These are phyloP conservation scores for Macroventuria anomochaeta DNA, from an alignment of 2,329 filamentous ascomycete species.

Conservation along the genomic window DNA sequence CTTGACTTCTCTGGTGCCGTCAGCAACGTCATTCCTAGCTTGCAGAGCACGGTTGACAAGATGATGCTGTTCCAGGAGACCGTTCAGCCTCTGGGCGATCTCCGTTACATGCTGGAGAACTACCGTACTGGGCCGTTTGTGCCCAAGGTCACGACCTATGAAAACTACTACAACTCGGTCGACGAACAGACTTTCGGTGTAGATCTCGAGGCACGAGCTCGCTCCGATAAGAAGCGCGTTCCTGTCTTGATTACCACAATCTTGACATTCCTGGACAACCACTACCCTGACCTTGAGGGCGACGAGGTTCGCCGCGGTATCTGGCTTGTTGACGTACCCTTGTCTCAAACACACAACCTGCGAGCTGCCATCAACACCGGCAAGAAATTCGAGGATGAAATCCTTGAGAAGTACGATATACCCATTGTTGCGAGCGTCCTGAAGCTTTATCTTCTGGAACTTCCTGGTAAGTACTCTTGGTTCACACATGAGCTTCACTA, in stretches of 20 bases:
- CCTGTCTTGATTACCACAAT: constrained; percentile 91
- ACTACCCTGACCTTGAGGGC: constrained; percentile 96
- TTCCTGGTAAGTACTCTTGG: constrained; percentile 72
- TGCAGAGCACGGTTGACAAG: constrained; percentile 95
- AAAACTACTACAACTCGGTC: constrained; percentile 98
- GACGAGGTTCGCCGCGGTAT: constrained; percentile 91
- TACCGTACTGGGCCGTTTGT: constrained; percentile 94
- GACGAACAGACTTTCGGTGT: constrained; percentile 98
- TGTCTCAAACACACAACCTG: constrained; percentile 83
- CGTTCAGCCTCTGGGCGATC: constrained; percentile 87
- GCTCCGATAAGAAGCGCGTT: constrained; percentile 94
- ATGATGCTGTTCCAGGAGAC: constrained; percentile 99
- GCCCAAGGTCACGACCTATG: constrained; percentile 89
- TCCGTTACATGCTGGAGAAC: constrained; percentile 93
- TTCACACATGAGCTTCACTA: constrained; percentile 20
- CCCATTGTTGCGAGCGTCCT: constrained; percentile 91
- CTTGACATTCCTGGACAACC: constrained; percentile 92
- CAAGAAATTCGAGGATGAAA: constrained; percentile 75
- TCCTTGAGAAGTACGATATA: constrained; percentile 88
- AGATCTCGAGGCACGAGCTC: constrained; percentile 91
- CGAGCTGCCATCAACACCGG: constrained; percentile 86
- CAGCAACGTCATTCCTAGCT: constrained; percentile 94
- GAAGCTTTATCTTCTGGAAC: constrained; percentile 92
- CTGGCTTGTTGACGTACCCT: constrained; percentile 91
- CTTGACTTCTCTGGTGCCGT: constrained; percentile 97